Conservation (phyloP, 495 filamentous ascomycete genomes). For the Sphaerosporella brunnea region DNA sequence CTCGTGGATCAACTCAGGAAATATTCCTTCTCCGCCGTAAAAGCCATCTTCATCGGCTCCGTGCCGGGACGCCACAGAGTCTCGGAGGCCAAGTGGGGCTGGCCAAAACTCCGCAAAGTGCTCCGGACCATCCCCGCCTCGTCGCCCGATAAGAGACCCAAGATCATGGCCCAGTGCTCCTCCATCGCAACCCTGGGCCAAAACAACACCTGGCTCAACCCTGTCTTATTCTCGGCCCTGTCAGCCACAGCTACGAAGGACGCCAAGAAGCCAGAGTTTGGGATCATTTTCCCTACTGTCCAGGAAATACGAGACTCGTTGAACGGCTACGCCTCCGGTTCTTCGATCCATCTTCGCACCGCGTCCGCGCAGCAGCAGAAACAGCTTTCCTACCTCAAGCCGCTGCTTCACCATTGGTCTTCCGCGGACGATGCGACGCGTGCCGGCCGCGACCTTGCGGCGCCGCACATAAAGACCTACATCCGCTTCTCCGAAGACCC, state of each 20-base stretch:
- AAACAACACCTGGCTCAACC: slow-evolving; percentile 55
- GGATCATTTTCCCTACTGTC: slow-evolving; percentile 62
- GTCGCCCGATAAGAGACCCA: not conserved
- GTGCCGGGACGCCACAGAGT: slow-evolving; percentile 49
- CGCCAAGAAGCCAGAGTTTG: slow-evolving; percentile 31
- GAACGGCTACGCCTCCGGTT: slow-evolving; percentile 61
- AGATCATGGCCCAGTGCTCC: slow-evolving; percentile 56
- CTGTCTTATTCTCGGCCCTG: slow-evolving; percentile 43
- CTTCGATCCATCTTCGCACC: slow-evolving; percentile 66
- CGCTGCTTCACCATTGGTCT: slow-evolving; percentile 35
- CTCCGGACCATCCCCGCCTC: slow-evolving; percentile 35
- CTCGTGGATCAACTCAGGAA: slow-evolving; percentile 39
- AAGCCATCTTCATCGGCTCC: slow-evolving; percentile 59
- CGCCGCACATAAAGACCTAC: slow-evolving; percentile 86
- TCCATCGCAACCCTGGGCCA: slow-evolving; percentile 67
- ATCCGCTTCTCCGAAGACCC: slow-evolving; percentile 43
- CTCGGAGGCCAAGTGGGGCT: slow-evolving; percentile 36
- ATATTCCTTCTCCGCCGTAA: slow-evolving; percentile 54
- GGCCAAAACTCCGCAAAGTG: slow-evolving; percentile 46
- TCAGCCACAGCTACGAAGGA: slow-evolving; percentile 12
- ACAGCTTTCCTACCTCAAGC: slow-evolving; percentile 57
- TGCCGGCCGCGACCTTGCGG: slow-evolving; percentile 54
- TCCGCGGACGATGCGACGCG: not conserved
- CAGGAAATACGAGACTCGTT: slow-evolving; percentile 62
- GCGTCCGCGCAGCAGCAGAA: slow-evolving; percentile 48